Evolutionary conservation across 2,329 filamentous ascomycete species (phyloP).

Genomic region (Beauveria asiatica): DNA sequence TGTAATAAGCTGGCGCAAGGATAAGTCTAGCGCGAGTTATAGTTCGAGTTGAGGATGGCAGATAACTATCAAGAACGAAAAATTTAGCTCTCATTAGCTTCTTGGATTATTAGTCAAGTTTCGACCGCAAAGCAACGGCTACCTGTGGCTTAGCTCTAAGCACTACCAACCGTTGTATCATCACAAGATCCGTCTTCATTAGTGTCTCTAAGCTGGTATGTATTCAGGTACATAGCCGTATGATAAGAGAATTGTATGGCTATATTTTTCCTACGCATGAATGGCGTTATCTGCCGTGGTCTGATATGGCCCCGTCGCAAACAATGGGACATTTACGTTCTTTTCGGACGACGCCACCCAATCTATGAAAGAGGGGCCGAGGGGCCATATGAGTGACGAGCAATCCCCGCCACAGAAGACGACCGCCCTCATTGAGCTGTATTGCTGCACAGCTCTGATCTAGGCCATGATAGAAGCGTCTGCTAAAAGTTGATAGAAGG

Average conservation of each 20-base stretch:
- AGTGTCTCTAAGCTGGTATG: not conserved
- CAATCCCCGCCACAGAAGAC: too few species aligned
- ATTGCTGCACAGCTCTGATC: not conserved
- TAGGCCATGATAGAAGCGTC: not conserved
- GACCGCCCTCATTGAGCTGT: too few species aligned
- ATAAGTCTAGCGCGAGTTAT: not conserved
- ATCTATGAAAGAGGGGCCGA: not conserved
- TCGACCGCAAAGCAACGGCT: too few species aligned
- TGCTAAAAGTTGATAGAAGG: too few species aligned
- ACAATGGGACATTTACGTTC: not conserved
- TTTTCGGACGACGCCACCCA: not conserved
- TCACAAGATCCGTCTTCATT: not conserved
- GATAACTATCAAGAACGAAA: not conserved
- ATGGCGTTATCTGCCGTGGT: not conserved
- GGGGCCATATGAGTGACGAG: not conserved
- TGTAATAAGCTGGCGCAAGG: too few species aligned
- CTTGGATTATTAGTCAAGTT: not conserved
- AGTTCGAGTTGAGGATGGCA: not conserved
- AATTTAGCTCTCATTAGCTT: not conserved
- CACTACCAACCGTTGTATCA: not conserved
- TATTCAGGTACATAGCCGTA: not conserved
- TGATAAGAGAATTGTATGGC: not conserved
- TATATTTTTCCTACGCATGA: not conserved
- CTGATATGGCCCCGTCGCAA: slow-evolving; percentile 1
- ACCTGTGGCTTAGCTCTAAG: too few species aligned